Evolutionary conservation across 1,284 basidiomycete species (phyloP), one percentile per base, ranked within the genome.

Genomic region (Takashimella koratensis): DNA sequence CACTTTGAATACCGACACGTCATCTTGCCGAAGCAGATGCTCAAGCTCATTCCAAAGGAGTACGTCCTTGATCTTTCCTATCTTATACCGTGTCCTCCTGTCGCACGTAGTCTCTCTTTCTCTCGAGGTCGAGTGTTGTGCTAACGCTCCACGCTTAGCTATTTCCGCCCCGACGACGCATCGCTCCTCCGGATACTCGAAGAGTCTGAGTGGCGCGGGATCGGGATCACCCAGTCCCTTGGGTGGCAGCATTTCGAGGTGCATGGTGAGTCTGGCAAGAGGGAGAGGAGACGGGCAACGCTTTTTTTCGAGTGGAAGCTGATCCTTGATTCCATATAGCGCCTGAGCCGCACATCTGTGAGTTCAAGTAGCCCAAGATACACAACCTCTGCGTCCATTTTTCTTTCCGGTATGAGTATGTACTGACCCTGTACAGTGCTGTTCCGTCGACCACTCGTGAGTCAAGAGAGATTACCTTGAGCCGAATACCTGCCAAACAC

Each of bases 221-320:
- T 98, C 56, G 94, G 94, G 11, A 96, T 96, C 67, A 91, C 88
- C 26, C 94, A 97, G 76, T 93, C 90, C 75, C 79, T 95, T 47
- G 94, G 94, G 10, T 98, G 94, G 94, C 89, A 93, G 71, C 93
- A 97, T 68, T 97, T 96, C 67, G 94, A 95, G 79, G 90, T 96
- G 39, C 94, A 96, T 71, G 89, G 91, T 92, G 65, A 68, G 85
- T 76, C n/a, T 26, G 43, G 21, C 47, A 43, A 11, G 42, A 13
- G n/a, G n/a, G n/a, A n/a, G n/a, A n/a, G n/a, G n/a, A n/a, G n/a
- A n/a, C n/a, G n/a, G n/a, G n/a, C n/a, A n/a, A n/a, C n/a, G n/a
- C n/a, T n/a, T n/a, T n/a, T n/a, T n/a, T 40, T 45, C 46, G 8
- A 27, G 42, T 26, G 36, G 30, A 24, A 30, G 23, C 51, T 24